phyloP scores from a whole-genome alignment of 202 grass and related monocot species.

The Miscanthus sacchariflorus region DNA sequence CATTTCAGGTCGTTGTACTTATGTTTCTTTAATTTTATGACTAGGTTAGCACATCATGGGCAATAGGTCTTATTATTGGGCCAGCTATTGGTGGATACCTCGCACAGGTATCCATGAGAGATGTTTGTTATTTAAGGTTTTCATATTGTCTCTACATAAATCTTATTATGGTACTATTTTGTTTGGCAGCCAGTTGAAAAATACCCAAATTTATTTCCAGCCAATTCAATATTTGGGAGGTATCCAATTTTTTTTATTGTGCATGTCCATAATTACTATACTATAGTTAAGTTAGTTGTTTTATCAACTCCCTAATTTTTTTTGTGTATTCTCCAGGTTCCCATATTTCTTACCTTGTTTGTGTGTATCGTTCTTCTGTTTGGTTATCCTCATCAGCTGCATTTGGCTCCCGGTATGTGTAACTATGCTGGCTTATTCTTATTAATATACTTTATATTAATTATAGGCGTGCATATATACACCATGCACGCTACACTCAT shows the following conservation, averaged over 20 bases:
- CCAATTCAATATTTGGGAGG: conserved; percentile 71
- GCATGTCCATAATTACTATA: not conserved
- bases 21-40: not conserved
- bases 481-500: not conserved
- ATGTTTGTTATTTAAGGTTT: not conserved
- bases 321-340: conserved; percentile 37
- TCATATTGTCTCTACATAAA: not conserved
- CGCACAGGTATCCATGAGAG: conserved; percentile 45
- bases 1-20: not conserved
- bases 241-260: conserved; percentile 13
- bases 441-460: not conserved
- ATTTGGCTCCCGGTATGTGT: conserved; percentile 67
- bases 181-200: conserved; percentile 68
- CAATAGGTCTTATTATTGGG: conserved; percentile 66
- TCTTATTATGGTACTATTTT: not conserved
- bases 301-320: conserved; percentile 7
- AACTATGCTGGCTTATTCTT: not conserved
- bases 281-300: conserved; percentile 30
- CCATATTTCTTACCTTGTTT: conserved; percentile 61
- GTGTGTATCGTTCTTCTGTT: conserved; percentile 49
- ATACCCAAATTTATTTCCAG: conserved; percentile 59
- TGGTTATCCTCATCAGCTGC: conserved; percentile 48
- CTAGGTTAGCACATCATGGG: conserved; percentile 56
- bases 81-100: conserved; percentile 72
- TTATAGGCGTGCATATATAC: not conserved